Conservation (phyloP, 495 filamentous ascomycete genomes). For the Neurospora cerealis region DNA sequence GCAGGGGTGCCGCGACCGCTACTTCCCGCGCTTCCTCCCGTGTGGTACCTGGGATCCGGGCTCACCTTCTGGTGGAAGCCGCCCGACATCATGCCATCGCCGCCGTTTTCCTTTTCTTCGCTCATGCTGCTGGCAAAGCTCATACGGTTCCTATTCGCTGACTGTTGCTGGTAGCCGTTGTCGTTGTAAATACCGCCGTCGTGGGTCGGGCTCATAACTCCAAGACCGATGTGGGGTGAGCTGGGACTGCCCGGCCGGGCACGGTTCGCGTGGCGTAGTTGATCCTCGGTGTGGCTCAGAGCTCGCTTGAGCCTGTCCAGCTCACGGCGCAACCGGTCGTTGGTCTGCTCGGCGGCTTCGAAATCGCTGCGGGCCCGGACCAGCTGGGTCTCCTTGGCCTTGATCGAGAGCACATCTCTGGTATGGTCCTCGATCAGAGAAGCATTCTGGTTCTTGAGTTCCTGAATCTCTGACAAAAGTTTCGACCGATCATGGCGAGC, state of each 20-base stretch:
- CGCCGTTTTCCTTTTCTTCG: conserved; percentile 72
- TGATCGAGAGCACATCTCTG: conserved; percentile 86
- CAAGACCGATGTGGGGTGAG: conserved; percentile 17
- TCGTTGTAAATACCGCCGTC: conserved; percentile 48
- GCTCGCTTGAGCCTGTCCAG: conserved; percentile 87
- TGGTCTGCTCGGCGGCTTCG: conserved; percentile 75
- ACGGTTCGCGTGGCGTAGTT: conserved; percentile 20
- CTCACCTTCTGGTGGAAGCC: conserved; percentile 43
- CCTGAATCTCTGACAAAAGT: conserved; percentile 67
- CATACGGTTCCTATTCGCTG: conserved; percentile 36
- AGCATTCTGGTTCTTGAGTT: conserved; percentile 90
- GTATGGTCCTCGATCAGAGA: conserved; percentile 97
- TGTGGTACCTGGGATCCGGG: conserved; percentile 36
- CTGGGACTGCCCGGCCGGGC: conserved; percentile 33
- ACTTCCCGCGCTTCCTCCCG: conserved; percentile 33
- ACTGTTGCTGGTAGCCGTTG: conserved; percentile 24
- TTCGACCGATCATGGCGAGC: conserved; percentile 63
- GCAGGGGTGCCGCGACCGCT: conserved; percentile 49
- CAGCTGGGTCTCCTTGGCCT: conserved; percentile 96
- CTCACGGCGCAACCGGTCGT: conserved; percentile 74
- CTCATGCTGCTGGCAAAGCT: conserved; percentile 66
- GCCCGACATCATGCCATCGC: conserved; percentile 21
- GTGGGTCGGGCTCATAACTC: conserved; percentile 34
- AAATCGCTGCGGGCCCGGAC: conserved; percentile 84
- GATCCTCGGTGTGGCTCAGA: conserved; percentile 37